Evolutionary conservation across 306 rosid species (phyloP).

Genomic region (Trifolium subterraneum): DNA sequence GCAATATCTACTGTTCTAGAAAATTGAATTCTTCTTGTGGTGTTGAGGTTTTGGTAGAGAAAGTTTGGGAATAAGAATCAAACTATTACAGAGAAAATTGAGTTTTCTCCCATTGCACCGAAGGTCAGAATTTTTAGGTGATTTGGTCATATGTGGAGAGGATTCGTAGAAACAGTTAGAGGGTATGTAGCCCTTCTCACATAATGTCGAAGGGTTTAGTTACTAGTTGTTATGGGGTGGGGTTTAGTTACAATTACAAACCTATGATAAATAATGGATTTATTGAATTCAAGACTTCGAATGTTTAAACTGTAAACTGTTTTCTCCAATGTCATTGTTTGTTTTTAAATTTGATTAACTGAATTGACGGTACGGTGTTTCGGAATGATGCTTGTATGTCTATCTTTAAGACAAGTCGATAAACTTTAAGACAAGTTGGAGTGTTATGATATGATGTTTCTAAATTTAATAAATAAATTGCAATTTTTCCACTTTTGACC

Average conservation of each 20-base stretch:
- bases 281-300: conserved; percentile 8
- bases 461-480: no score
- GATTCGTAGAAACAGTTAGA: not conserved
- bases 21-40: no score
- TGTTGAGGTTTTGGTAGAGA: no score
- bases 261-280: conserved; percentile 16
- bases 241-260: conserved; percentile 3
- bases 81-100: not conserved
- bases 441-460: no score
- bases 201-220: not conserved
- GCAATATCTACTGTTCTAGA: no score
- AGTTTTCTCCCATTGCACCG: not conserved
- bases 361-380: no score
- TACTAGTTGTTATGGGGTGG: not conserved
- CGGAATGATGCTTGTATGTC: no score
- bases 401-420: no score
- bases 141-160: not conserved
- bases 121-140: not conserved
- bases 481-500: no score
- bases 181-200: not conserved
- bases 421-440: no score
- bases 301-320: not conserved
- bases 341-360: no score
- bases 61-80: not conserved
- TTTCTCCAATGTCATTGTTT: conserved; percentile 4